phyloP scores from a whole-genome alignment of 1,284 basidiomycete genomes.

The Sporisorium iseilematis-ciliati region DNA sequence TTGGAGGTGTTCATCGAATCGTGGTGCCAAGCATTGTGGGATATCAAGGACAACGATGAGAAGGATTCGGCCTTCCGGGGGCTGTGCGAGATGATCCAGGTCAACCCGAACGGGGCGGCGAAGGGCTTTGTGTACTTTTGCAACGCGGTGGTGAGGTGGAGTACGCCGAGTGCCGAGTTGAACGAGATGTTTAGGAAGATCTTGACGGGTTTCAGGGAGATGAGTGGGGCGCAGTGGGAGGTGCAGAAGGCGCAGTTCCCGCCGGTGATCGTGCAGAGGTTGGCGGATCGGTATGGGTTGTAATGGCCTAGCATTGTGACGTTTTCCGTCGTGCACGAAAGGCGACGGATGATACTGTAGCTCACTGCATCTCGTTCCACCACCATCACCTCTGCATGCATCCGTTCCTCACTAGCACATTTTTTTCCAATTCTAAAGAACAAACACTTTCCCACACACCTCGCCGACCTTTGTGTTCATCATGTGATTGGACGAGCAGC shows the following conservation, averaged over 20 bases:
- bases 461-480: too few relatives aligned
- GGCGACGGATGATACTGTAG: too few relatives aligned
- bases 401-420: too few relatives aligned
- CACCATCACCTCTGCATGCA: conserved; percentile 4
- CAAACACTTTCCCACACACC: too few relatives aligned
- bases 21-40: conserved; percentile 97
- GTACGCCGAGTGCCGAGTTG: conserved; percentile 60
- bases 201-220: conserved; percentile 84
- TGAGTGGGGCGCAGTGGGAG: conserved; percentile 77
- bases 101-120: conserved; percentile 78
- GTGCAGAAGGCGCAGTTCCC: conserved; percentile 65
- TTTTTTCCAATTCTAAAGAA: too few relatives aligned
- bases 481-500: too few relatives aligned
- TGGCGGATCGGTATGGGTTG: conserved; percentile 58
- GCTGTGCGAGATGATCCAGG: conserved; percentile 93
- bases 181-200: conserved; percentile 72
- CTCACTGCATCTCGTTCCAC: not conserved
- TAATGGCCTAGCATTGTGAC: conserved; percentile 2
- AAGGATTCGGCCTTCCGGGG: conserved; percentile 99
- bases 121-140: conserved; percentile 69
- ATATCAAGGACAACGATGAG: conserved; percentile 99
- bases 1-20: conserved; percentile 90
- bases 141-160: conserved; percentile 69
- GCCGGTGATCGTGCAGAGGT: conserved; percentile 61
- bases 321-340: not conserved